Conservation (phyloP, 768 basidiomycete genomes). For the Flagelloscypha sp. region DNA sequence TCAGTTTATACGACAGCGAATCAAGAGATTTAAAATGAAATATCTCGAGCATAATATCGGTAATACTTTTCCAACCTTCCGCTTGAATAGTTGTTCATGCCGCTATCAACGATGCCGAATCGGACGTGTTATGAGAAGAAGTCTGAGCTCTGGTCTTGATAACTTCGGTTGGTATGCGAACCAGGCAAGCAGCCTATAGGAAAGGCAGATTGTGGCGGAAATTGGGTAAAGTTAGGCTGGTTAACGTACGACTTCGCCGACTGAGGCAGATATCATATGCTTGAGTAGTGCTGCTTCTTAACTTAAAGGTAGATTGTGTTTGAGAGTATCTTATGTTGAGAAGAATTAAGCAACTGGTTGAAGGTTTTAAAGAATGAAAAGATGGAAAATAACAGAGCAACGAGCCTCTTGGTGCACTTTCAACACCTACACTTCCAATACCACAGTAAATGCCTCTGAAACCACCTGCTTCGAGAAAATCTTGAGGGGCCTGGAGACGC, state of each 20-base stretch:
- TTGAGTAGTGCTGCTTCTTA: conserved; percentile 46
- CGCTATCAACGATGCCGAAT: conserved; percentile 46
- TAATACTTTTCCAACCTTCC: conserved; percentile 71
- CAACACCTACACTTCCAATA: conserved; percentile 64
- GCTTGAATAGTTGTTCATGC: conserved; percentile 46
- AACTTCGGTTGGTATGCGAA: conserved; percentile 93
- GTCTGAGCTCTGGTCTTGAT: conserved; percentile 93
- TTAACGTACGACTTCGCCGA: conserved; percentile 26
- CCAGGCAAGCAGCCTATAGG: conserved; percentile 72
- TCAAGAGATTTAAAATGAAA: conserved; percentile 10
- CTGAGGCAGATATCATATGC: conserved; percentile 25
- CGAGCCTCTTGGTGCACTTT: conserved; percentile 74
- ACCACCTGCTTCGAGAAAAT: conserved; percentile 58
- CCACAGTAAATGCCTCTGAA: conserved; percentile 67
- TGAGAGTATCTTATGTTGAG: conserved; percentile 59
- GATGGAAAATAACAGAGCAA: neutral
- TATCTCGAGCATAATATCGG: conserved; percentile 67
- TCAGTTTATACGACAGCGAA: conserved; percentile 7
- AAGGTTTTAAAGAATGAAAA: conserved; percentile 5
- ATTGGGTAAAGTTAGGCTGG: conserved; percentile 27
- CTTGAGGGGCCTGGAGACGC: conserved; percentile 55
- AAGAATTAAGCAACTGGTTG: conserved; percentile 57
- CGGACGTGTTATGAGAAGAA: conserved; percentile 49
- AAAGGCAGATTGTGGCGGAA: conserved; percentile 37
- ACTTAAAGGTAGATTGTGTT: conserved; percentile 41